Evolutionary conservation across 139 green algal species (phyloP), one percentile per base, ranked within the genome.

Genomic region (Volvox africanus): DNA sequence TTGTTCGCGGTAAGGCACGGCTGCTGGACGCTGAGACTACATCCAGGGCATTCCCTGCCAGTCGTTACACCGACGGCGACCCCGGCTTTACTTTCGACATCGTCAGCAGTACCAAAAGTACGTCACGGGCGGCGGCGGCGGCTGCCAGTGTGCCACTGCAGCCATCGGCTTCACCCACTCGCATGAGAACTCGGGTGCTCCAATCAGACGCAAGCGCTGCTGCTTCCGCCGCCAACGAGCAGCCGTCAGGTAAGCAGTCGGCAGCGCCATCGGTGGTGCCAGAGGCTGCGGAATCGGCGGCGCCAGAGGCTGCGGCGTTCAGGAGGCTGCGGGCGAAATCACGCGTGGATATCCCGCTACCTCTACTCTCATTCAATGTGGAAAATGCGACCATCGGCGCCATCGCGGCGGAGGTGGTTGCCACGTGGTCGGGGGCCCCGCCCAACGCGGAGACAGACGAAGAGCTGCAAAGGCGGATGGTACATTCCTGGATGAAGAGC

Each of bases 301-400:
- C 44, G 44, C 44, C 44, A 55, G 44, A 5, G 44, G 44, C 44
- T 55, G 44, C 44, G 9, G 44, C 44, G 5, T 13, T 80, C 67
- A 12, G 14, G 9, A 28, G 24, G 22, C 22, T 26, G 67, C 24
- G 22, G 22, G 24, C 67, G 67, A 32, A 36, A 21, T 35, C 71
- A 2, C 71, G 71, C 20, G 12, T 18, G 50, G 50, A 44, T 3
- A 13, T 55, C 44, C 80, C 80, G 80, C 80, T 86, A n/a, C 30
- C 44, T 44, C 35, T 86, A 24, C 30, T 86, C 1, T 86, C 80
- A n/a, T 86, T 86, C 80, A 71, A 86, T 30, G 2, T 44, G 11
- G 14, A 50, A 14, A n/a, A 44, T 17, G 28, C 36, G 6, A 19
- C 36, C 1, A 1, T 68, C 17, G 78, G 13, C 9, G 36, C 78